These are phyloP conservation scores for Mycena galericulata DNA, from an alignment of 768 basidiomycete species.

Conservation along the genomic window DNA sequence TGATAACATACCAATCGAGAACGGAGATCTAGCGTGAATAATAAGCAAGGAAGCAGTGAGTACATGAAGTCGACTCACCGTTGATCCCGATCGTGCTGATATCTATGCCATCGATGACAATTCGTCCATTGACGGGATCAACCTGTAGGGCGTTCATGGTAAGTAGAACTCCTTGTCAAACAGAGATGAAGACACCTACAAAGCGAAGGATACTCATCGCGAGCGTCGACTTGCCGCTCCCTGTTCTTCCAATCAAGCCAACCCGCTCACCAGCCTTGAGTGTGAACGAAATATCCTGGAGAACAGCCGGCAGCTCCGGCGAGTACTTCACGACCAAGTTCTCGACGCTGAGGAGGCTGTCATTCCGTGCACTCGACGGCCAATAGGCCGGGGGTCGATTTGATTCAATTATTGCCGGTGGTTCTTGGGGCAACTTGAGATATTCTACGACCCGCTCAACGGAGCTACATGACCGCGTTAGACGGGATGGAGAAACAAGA, in stretches of 20 bases:
- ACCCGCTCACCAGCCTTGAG: constrained; percentile 80
- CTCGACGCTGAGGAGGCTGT: constrained; percentile 74
- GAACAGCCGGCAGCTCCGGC: constrained; percentile 84
- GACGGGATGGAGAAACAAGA: not conserved
- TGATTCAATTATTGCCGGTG: constrained; percentile 78
- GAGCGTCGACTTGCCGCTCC: constrained; percentile 71
- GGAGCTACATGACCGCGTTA: constrained; percentile 58
- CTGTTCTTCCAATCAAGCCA: constrained; percentile 73
- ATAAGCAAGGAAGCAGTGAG: not conserved
- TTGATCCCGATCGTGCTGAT: constrained; percentile 73
- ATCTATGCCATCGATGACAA: constrained; percentile 78
- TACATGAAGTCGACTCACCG: constrained; percentile 43
- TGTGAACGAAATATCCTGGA: constrained; percentile 81
- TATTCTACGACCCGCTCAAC: constrained; percentile 95
- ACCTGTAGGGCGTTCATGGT: constrained; percentile 42
- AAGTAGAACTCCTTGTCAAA: not conserved
- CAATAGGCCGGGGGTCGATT: constrained; percentile 91
- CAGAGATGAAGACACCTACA: constrained; percentile 45
- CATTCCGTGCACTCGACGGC: constrained; percentile 79
- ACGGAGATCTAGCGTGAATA: constrained; percentile 21
- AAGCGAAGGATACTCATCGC: constrained; percentile 78
- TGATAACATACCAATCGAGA: constrained; percentile 32
- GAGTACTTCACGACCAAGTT: constrained; percentile 87
- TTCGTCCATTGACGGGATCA: constrained; percentile 69
- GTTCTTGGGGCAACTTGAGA: constrained; percentile 89